These are phyloP conservation scores for Buxus sempervirens DNA, from an alignment of 164 flowering plant species.

Conservation along the genomic window DNA sequence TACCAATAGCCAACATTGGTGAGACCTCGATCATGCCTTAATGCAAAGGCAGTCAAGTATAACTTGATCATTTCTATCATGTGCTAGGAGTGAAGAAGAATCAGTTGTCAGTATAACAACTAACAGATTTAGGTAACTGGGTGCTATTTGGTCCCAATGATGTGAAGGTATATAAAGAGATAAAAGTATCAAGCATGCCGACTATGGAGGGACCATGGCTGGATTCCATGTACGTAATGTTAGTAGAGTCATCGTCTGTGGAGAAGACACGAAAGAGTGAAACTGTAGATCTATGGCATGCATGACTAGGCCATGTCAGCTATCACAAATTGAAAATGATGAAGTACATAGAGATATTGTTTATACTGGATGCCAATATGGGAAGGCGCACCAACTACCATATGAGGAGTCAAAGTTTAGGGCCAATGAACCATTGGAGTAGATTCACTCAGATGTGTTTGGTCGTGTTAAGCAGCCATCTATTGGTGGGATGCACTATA, in stretches of 20 bases:
- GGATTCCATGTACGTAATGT: conserved; percentile 1
- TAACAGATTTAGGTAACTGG: background rate
- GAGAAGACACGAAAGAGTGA: background rate
- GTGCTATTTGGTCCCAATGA: conserved; percentile 1
- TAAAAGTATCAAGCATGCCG: background rate
- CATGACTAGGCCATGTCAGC: background rate
- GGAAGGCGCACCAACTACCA: too few relatives aligned
- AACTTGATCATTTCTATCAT: background rate
- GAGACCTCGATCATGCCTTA: too few relatives aligned
- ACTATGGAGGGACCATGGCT: background rate
- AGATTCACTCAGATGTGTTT: conserved; percentile 16
- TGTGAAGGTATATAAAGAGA: background rate
- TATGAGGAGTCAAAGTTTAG: conserved; percentile 13
- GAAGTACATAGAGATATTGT: background rate
- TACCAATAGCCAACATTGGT: too few relatives aligned
- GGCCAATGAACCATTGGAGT: conserved; percentile 12
- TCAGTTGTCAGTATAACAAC: background rate
- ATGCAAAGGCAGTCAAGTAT: too few relatives aligned
- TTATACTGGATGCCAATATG: background rate
- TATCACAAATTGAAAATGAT: background rate
- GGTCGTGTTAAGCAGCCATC: conserved; percentile 13
- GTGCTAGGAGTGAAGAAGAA: conserved; percentile 1
- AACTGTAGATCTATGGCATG: conserved; percentile 2
- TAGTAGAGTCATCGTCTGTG: background rate
- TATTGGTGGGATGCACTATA: conserved; percentile 1